Conservation (phyloP, 2,329 filamentous ascomycete genomes). For the Aspergillus arachidicola region DNA sequence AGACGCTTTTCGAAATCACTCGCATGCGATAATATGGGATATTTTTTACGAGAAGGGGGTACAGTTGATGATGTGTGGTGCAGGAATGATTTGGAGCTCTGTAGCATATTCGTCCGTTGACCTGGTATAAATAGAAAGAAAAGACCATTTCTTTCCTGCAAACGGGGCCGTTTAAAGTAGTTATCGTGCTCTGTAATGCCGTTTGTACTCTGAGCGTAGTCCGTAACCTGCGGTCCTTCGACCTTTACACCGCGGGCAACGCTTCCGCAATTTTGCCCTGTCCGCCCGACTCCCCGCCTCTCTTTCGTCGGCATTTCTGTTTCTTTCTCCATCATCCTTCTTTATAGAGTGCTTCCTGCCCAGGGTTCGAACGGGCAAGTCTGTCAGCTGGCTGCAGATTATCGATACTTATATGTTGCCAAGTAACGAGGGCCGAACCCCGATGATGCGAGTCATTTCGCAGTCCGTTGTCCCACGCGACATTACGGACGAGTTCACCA, state of each 20-base stretch:
- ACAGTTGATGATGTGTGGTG: slow-evolving; percentile 26
- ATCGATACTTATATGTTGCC: slow-evolving; percentile 33
- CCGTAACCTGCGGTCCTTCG: not conserved
- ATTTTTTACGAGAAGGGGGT: slow-evolving; percentile 21
- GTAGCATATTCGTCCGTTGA: slow-evolving; percentile 40
- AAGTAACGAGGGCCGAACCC: slow-evolving; percentile 35
- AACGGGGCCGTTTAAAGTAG: slow-evolving; percentile 4
- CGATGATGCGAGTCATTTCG: slow-evolving; percentile 35
- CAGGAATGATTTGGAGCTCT: slow-evolving; percentile 34
- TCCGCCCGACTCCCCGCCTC: slow-evolving; percentile 25
- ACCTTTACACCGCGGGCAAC: slow-evolving; percentile 4
- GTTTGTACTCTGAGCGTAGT: slow-evolving; percentile 2
- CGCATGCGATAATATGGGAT: slow-evolving; percentile 24
- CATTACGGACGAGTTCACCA: slow-evolving; percentile 59
- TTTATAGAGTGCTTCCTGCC: slow-evolving; percentile 4
- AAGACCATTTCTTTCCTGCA: slow-evolving; percentile 23
- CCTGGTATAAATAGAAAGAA: slow-evolving; percentile 35
- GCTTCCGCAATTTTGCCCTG: slow-evolving; percentile 24
- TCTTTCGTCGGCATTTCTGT: slow-evolving; percentile 18
- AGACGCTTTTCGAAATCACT: slow-evolving; percentile 27
- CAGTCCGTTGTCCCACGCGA: slow-evolving; percentile 49
- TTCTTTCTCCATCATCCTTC: slow-evolving; percentile 10
- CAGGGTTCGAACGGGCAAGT: slow-evolving; percentile 16
- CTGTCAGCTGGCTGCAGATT: slow-evolving; percentile 30
- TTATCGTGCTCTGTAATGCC: not conserved